Conservation (phyloP, 306 rosid species). For the Hylodesmum podocarpum region DNA sequence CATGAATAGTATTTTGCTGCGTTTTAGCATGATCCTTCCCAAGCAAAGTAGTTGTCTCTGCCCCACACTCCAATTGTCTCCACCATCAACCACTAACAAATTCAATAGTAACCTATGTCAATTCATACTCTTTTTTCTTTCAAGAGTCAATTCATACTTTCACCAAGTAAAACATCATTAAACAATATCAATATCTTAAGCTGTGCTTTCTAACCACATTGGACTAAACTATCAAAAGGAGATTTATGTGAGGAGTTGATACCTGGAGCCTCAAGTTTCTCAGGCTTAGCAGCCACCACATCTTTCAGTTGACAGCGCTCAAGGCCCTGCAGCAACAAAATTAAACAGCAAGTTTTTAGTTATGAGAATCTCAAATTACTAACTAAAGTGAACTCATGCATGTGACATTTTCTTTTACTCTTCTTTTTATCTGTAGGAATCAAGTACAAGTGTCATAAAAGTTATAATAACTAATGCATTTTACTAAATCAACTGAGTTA, state of each 20-base stretch:
- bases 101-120: neutral
- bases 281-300: conserved; percentile 71
- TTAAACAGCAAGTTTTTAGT: neutral
- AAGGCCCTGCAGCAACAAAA: conserved; percentile 57
- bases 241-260: conserved; percentile 15
- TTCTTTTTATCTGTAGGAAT: too few species aligned
- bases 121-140: too few species aligned
- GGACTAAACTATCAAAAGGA: neutral
- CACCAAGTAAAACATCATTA: neutral
- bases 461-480: too few species aligned
- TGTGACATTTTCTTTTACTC: neutral
- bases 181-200: neutral
- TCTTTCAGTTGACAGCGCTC: conserved; percentile 90
- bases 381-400: neutral
- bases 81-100: conserved; percentile 63
- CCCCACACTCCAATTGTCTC: conserved; percentile 97
- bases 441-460: too few species aligned
- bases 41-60: conserved; percentile 86
- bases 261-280: conserved; percentile 81
- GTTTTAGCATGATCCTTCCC: conserved; percentile 85
- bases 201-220: conserved; percentile 2
- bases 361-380: neutral
- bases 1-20: conserved; percentile 68
- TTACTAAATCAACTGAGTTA: too few species aligned
- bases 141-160: neutral